Conservation (phyloP, 2,329 filamentous ascomycete species). For the Claviceps purpurea region DNA sequence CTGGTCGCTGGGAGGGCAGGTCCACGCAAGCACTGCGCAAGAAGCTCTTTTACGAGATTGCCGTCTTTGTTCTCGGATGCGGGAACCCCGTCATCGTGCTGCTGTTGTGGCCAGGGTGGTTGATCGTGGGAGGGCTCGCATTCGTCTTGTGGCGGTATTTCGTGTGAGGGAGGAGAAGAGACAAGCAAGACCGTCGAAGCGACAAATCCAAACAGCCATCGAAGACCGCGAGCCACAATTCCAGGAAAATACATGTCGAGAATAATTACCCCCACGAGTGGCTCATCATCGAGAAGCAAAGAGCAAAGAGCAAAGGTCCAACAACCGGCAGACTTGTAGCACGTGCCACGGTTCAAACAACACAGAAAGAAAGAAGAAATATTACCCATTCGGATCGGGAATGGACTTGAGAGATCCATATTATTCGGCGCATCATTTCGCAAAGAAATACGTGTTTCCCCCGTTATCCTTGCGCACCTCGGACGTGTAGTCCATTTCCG, state of each 20-base stretch:
- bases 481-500: slow-evolving; percentile 69
- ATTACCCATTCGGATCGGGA: slow-evolving; percentile 1
- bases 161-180: slow-evolving; percentile 12
- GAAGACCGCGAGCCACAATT: background rate
- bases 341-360: background rate
- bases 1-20: slow-evolving; percentile 25
- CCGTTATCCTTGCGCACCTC: slow-evolving; percentile 70
- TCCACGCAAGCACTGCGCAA: slow-evolving; percentile 24
- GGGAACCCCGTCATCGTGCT: slow-evolving; percentile 35
- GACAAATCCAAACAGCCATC: background rate
- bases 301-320: background rate
- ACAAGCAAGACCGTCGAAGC: background rate
- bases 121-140: slow-evolving; percentile 26
- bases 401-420: background rate
- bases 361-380: background rate
- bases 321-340: background rate
- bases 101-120: slow-evolving; percentile 46
- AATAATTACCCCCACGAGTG: background rate
- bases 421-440: slow-evolving; percentile 19
- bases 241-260: background rate
- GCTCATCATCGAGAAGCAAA: background rate
- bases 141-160: slow-evolving; percentile 21
- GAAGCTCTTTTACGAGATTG: slow-evolving; percentile 38
- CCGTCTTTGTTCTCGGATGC: slow-evolving; percentile 35
- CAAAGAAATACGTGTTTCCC: slow-evolving; percentile 89